phyloP scores from a whole-genome alignment of 805 yeast species.

The Jamesozyma piceae region DNA sequence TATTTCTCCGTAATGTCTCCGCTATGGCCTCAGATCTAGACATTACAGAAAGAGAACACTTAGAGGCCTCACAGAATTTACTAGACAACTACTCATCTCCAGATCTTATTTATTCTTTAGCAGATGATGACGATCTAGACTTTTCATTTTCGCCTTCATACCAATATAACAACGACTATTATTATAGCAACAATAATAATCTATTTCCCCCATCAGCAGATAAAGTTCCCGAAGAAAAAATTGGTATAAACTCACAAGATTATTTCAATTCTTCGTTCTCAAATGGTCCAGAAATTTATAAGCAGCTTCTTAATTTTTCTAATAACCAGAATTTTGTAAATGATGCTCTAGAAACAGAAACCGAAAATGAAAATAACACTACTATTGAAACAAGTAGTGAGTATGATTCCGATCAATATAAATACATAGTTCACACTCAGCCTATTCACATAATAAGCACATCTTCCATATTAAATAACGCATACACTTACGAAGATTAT shows the following conservation, averaged over 20 bases:
- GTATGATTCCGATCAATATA: neutral
- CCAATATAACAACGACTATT: neutral
- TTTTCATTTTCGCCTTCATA: neutral
- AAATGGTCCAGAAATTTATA: no score
- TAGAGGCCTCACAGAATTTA: neutral
- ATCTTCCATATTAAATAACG: neutral
- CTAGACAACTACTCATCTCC: neutral
- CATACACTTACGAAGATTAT: slow-evolving; percentile 1
- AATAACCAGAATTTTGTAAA: no score
- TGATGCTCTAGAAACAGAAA: no score
- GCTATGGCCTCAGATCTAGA: neutral
- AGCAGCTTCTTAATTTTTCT: no score
- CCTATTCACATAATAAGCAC: slow-evolving; percentile 16
- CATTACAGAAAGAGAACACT: no score
- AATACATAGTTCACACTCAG: slow-evolving; percentile 18
- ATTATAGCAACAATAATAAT: neutral
- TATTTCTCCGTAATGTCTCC: neutral
- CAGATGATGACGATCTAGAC: slow-evolving; percentile 2
- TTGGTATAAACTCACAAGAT: no score
- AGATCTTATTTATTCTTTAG: slow-evolving; percentile 1
- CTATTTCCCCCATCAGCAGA: neutral
- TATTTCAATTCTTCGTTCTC: no score
- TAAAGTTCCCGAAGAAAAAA: no score
- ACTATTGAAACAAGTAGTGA: no score
- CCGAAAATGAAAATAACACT: no score